Evolutionary conservation across 2,329 filamentous ascomycete genomes (phyloP), one percentile per base, ranked within the genome.

Genomic region (Diaporthe vaccinii): DNA sequence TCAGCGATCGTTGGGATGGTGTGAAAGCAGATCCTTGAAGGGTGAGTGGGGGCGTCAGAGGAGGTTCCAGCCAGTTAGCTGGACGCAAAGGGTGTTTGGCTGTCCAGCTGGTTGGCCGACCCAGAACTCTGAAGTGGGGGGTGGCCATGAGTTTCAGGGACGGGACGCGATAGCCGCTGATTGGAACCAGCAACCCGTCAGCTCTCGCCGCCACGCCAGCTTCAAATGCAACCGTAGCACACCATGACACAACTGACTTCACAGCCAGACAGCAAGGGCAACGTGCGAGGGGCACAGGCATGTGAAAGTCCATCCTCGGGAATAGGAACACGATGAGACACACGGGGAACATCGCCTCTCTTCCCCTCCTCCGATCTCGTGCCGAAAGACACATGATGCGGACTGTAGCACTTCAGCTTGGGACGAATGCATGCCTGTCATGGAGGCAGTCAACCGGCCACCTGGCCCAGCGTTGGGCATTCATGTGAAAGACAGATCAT

Each of bases 121-220:
- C 34, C 62, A 53, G 31, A 17, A n/a, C 17, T 28, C 31, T 25
- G 62, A 68, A 28, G 62, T 31, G 46, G 62, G 61, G 41, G 62
- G 62, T 68, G 55, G 46, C 53, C 14, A 72, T 20, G 41, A n/a
- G 57, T 58, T 61, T 72, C 69, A 72, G 69, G 55, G 69, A 72
- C 69, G 69, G 57, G 69, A 36, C 69, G 55, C 51, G 31, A 57
- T 36, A 62, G 36, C 34, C 70, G 58, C 70, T 62, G 70, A 73
- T 62, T 65, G 58, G 58, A 41, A 46, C 58, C 58, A 73, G 46
- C 70, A n/a, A 34, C 28, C 65, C 46, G 36, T 73, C 58, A 73
- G 57, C 58, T 72, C 53, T 49, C 70, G 34, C 44, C 58, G 46
- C 70, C 58, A 41, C 20, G 25, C 34, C 51, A 44, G 25, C 36